Evolutionary conservation across 148 eudicot species (phyloP).

Genomic region (Vaccinium macrocarpon): DNA sequence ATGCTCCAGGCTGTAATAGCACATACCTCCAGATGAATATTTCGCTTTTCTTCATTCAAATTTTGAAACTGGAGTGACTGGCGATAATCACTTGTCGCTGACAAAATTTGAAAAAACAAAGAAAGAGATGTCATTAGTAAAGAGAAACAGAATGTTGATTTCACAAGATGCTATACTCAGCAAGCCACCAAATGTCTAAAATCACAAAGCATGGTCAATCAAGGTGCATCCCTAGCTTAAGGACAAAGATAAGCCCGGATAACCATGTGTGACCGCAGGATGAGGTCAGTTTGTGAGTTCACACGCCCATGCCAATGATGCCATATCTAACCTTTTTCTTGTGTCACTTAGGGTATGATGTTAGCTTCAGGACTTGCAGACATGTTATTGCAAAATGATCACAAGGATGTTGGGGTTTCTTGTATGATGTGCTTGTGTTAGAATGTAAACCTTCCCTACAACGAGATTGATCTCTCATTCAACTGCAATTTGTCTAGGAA

Average conservation of each 20-base stretch:
- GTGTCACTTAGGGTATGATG: background rate
- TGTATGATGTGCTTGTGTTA: background rate
- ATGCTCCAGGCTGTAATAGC: background rate
- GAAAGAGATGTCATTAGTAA: constrained; percentile 3
- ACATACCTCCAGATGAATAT: constrained; percentile 75
- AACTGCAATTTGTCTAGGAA: background rate
- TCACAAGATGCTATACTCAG: constrained; percentile 8
- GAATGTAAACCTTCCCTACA: background rate
- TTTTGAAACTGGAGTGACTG: constrained; percentile 93
- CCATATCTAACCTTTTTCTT: background rate
- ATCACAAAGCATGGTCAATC: background rate
- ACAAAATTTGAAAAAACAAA: constrained; percentile 1
- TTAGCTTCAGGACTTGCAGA: background rate
- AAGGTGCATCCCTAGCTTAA: background rate
- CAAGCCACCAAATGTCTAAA: background rate
- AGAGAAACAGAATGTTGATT: background rate
- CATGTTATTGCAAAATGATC: background rate
- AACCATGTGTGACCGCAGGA: background rate
- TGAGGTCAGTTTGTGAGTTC: background rate
- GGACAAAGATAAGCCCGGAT: background rate
- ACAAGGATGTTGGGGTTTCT: background rate
- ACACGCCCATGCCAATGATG: background rate
- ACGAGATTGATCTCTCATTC: background rate
- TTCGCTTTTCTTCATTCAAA: constrained; percentile 80
- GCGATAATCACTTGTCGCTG: constrained; percentile 81